These are phyloP conservation scores for Botrytis byssoidea DNA, from an alignment of 2,329 filamentous ascomycete genomes.

Conservation along the genomic window DNA sequence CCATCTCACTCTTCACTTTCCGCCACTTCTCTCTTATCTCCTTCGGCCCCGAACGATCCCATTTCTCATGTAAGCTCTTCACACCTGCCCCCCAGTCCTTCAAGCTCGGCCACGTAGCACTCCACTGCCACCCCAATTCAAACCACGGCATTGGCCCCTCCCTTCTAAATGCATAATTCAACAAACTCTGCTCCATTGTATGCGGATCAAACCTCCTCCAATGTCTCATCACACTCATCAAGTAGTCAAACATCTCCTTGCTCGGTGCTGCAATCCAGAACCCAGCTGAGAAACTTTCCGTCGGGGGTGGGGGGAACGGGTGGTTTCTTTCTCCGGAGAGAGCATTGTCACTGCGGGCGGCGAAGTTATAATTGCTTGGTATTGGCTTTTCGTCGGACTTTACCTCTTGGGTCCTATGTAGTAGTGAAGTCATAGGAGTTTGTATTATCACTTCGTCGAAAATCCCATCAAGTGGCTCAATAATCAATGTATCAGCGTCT, in stretches of 20 bases:
- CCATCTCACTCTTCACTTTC: constrained; percentile 14
- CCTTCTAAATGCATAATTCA: constrained; percentile 45
- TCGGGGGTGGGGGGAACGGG: constrained; percentile 40
- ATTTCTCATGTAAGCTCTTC: constrained; percentile 42
- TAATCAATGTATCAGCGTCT: constrained; percentile 45
- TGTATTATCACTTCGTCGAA: constrained; percentile 39
- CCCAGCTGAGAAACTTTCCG: constrained; percentile 23
- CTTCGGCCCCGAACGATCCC: constrained; percentile 36
- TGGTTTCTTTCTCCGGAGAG: constrained; percentile 39
- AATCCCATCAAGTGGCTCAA: constrained; percentile 40
- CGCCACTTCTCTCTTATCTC: constrained; percentile 26
- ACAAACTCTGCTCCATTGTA: constrained; percentile 44
- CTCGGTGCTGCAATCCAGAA: constrained; percentile 43
- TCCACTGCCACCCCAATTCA: constrained; percentile 43
- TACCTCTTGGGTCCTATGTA: constrained; percentile 24
- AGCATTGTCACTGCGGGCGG: constrained; percentile 41
- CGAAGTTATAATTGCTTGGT: constrained; percentile 40
- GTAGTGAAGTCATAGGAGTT: constrained; percentile 28
- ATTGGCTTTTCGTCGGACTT: constrained; percentile 37
- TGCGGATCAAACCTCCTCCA: constrained; percentile 41
- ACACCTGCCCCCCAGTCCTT: constrained; percentile 39
- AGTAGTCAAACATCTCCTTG: constrained; percentile 41
- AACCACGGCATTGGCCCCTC: constrained; percentile 45
- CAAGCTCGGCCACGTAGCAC: constrained; percentile 41
- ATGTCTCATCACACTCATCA: constrained; percentile 40